A percentile compares a stretch with the other conserved stretches of the same genome.
Evolutionary conservation across 441 rosid species (phyloP).

Genomic region (Kokia cookei): DNA sequence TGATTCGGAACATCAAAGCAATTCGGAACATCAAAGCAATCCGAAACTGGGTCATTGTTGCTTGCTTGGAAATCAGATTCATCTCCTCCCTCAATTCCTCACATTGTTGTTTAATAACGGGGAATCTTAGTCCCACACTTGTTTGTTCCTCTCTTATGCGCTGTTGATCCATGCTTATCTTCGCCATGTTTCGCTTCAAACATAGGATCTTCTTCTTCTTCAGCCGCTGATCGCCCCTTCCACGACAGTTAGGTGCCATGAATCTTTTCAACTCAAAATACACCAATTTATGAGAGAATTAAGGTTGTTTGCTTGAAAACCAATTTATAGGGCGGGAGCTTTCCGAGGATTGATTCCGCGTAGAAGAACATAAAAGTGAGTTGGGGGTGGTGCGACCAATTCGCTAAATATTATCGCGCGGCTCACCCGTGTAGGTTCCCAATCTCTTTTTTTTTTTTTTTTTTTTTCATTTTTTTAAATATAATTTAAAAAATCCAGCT

Average conservation of each 20-base stretch:
- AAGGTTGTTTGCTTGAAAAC: no score
- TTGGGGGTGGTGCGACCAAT: no score
- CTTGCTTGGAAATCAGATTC: background rate
- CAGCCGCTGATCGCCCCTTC: background rate
- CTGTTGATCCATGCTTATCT: background rate
- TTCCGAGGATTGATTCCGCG: no score
- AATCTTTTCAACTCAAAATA: background rate
- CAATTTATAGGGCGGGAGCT: background rate
- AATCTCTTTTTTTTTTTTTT: no score
- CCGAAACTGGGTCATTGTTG: background rate
- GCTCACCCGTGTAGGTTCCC: no score
- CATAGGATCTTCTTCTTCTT: background rate
- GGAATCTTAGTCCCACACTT: background rate
- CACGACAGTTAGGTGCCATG: background rate
- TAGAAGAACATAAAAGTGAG: no score
- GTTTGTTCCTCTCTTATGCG: background rate
- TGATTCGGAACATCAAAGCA: background rate
- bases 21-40: background rate
- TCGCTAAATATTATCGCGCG: no score
- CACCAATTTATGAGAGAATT: no score
- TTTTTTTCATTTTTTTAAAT: no score
- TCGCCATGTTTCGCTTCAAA: background rate
- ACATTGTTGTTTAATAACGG: background rate
- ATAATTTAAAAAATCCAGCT: no score
- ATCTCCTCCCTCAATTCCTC: background rate